Evolutionary conservation across 768 basidiomycete species (phyloP).

Genomic region (Tulasnella sp.): DNA sequence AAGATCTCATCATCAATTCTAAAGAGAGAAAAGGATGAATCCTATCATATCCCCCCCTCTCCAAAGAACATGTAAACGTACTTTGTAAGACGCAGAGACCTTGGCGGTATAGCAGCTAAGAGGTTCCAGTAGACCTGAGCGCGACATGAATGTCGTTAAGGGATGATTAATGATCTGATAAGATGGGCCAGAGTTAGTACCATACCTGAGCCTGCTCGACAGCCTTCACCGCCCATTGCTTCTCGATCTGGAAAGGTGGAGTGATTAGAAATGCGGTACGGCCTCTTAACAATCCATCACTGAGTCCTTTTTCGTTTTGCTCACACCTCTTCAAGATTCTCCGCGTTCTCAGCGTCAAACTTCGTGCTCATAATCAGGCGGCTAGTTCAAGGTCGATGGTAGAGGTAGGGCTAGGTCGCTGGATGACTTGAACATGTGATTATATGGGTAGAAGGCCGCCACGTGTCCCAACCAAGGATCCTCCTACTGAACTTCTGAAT

Average conservation of each 20-base stretch:
- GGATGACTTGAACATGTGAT: no score
- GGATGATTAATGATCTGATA: not conserved
- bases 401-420: no score
- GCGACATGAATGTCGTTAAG: not conserved
- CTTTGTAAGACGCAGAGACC: constrained; percentile 73
- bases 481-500: no score
- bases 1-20: constrained; percentile 80
- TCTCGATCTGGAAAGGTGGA: constrained; percentile 61
- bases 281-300: not conserved
- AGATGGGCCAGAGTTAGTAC: constrained; percentile 3
- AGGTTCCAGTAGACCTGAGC: constrained; percentile 89
- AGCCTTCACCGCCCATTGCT: constrained; percentile 94
- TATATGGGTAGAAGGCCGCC: no score
- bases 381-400: no score
- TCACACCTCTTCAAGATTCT: no score
- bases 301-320: not conserved
- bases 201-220: constrained; percentile 91
- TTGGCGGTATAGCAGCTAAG: constrained; percentile 66
- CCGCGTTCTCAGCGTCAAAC: no score
- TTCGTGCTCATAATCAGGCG: no score
- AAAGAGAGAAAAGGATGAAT: no score
- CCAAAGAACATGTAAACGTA: not conserved
- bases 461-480: no score
- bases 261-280: not conserved
- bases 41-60: constrained; percentile 28